Conservation (phyloP, 257 asterid genomes). For the Thymus mandschuricus region DNA sequence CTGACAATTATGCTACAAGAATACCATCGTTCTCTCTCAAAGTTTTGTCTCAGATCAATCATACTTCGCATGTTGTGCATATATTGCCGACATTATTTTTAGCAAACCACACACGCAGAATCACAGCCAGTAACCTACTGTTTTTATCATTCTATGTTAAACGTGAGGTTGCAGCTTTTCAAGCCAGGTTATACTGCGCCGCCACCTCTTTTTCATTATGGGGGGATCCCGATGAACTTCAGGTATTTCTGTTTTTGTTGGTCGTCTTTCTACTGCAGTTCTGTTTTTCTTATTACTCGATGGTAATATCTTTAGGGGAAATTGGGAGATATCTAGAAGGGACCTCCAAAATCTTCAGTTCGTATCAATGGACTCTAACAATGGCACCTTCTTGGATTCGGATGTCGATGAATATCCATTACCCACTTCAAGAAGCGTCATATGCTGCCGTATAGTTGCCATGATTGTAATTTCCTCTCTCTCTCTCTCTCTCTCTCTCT, state of each 20-base stretch:
- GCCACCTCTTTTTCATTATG: constrained; percentile 58
- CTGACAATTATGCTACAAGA: neutral
- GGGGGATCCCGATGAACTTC: constrained; percentile 66
- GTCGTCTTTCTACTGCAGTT: neutral
- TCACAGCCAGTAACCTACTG: too few relatives aligned
- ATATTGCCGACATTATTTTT: neutral
- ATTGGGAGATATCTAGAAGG: constrained; percentile 75
- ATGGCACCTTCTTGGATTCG: constrained; percentile 43
- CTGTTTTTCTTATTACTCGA: neutral
- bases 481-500: neutral
- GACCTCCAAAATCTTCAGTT: constrained; percentile 49
- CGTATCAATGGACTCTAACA: constrained; percentile 46
- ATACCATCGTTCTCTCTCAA: neutral
- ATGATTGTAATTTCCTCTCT: constrained; percentile 50
- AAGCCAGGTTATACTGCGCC: constrained; percentile 80
- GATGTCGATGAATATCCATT: constrained; percentile 45
- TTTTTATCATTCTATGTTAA: constrained; percentile 13
- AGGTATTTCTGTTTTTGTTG: constrained; percentile 43
- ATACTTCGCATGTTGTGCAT: too few relatives aligned
- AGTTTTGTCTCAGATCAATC: neutral
- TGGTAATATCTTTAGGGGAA: constrained; percentile 51
- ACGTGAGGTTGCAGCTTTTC: constrained; percentile 59
- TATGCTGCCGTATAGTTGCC: constrained; percentile 73
- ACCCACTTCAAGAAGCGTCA: constrained; percentile 57
- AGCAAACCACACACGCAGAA: neutral